Conservation (phyloP, 2,329 filamentous ascomycete genomes). For the Berkeleyomyces basicola region DNA sequence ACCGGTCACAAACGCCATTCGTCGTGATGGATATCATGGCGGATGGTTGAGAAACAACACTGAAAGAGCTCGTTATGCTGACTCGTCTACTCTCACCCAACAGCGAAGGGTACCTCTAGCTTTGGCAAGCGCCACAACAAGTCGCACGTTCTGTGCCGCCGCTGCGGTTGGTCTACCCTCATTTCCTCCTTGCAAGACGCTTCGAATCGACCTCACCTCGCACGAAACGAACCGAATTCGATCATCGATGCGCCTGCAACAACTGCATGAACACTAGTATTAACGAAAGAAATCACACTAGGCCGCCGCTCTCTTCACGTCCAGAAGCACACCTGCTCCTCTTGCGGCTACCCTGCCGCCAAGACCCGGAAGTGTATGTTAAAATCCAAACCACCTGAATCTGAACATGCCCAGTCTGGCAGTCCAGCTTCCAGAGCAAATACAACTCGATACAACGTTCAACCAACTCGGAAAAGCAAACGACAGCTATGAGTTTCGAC, state of each 20-base stretch:
- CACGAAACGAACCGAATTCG: slow-evolving; percentile 1
- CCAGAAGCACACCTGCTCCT: slow-evolving; percentile 96
- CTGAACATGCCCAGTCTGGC: neutral
- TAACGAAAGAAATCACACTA: slow-evolving; percentile 22
- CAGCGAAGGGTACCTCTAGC: slow-evolving; percentile 42
- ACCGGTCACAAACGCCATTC: slow-evolving; percentile 8
- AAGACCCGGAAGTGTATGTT: slow-evolving; percentile 97
- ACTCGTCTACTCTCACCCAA: slow-evolving; percentile 15
- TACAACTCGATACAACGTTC: neutral
- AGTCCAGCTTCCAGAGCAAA: slow-evolving; percentile 5
- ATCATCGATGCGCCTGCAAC: slow-evolving; percentile 4
- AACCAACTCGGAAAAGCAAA: neutral
- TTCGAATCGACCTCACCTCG: slow-evolving; percentile 6
- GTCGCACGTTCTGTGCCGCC: slow-evolving; percentile 95
- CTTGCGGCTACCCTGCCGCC: slow-evolving; percentile 91
- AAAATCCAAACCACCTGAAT: slow-evolving; percentile 1
- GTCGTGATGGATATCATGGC: slow-evolving; percentile 12
- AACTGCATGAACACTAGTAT: neutral
- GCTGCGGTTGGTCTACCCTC: slow-evolving; percentile 61
- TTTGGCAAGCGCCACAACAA: slow-evolving; percentile 72
- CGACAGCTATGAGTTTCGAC: neutral
- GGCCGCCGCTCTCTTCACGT: slow-evolving; percentile 96
- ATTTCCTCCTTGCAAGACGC: slow-evolving; percentile 10
- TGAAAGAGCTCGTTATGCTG: slow-evolving; percentile 13
- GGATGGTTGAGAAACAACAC: neutral